Evolutionary conservation across 305 asterid genomes (phyloP).

Genomic region (Fraxinus angustifolia): DNA sequence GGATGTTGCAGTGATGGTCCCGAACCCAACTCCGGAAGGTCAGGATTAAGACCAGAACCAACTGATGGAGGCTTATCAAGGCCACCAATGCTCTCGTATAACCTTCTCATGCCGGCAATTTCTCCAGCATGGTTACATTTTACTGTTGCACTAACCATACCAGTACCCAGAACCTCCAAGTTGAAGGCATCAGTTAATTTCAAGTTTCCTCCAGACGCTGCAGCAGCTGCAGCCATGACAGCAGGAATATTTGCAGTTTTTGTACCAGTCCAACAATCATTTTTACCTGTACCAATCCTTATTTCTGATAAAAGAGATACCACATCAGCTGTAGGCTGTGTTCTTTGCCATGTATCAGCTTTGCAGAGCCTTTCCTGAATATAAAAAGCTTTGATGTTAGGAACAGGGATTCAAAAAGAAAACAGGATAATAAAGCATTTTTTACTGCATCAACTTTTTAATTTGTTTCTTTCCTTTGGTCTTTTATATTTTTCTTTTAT

Average conservation of each 20-base stretch:
- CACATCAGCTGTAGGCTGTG: slow-evolving; percentile 92
- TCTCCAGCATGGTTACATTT: slow-evolving; percentile 99
- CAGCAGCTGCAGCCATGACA: slow-evolving; percentile 98
- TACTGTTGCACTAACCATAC: slow-evolving; percentile 91
- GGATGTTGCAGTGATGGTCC: slow-evolving; percentile 36
- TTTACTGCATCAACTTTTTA: slow-evolving; percentile 8
- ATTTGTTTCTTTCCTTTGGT: slow-evolving; percentile 3
- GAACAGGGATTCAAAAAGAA: slow-evolving; percentile 9
- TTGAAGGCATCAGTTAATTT: slow-evolving; percentile 87
- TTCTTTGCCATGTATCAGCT: slow-evolving; percentile 92
- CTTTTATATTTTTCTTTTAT: neutral
- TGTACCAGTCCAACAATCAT: slow-evolving; percentile 93
- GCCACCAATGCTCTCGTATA: slow-evolving; percentile 87
- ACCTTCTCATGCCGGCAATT: slow-evolving; percentile 98
- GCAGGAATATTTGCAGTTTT: slow-evolving; percentile 85
- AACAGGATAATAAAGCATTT: slow-evolving; percentile 18
- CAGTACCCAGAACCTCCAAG: slow-evolving; percentile 95
- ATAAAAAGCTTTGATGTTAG: slow-evolving; percentile 13
- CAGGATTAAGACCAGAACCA: slow-evolving; percentile 48
- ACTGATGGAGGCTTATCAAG: slow-evolving; percentile 37
- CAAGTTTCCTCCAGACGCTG: slow-evolving; percentile 95
- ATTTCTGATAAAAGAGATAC: slow-evolving; percentile 96
- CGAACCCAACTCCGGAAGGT: slow-evolving; percentile 45
- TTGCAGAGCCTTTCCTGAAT: slow-evolving; percentile 90
- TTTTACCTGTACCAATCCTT: slow-evolving; percentile 96